Conservation (phyloP, 305 asterid species). For the Solanum hybrid region DNA sequence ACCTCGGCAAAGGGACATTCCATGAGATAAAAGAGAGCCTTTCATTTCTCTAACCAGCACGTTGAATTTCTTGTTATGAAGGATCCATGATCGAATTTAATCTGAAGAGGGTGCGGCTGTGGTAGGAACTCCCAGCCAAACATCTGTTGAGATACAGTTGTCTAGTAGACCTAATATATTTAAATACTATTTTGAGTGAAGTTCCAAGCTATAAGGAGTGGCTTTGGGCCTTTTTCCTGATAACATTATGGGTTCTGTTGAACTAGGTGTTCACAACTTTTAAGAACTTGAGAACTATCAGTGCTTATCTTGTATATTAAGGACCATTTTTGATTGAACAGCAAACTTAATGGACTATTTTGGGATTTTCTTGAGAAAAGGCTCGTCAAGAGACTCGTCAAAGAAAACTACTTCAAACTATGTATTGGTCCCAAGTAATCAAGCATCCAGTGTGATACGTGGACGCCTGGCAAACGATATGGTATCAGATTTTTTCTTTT, state of each 20-base stretch:
- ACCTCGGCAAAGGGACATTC: not conserved
- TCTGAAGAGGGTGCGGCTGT: not conserved
- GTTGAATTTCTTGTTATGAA: not conserved
- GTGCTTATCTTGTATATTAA: not conserved
- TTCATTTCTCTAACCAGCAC: not conserved
- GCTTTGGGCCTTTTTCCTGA: not conserved
- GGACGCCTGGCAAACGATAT: not conserved
- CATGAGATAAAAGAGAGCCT: not conserved
- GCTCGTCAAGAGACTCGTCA: not conserved
- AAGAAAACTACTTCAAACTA: not conserved
- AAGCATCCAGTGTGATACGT: not conserved
- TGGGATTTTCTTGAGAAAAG: not conserved
- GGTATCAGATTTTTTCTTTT: not conserved
- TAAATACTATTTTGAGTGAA: not conserved
- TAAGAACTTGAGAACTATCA: not conserved
- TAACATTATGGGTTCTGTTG: not conserved
- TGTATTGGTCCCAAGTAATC: not conserved
- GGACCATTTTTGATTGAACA: not conserved
- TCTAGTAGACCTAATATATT: not conserved
- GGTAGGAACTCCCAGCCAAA: not conserved
- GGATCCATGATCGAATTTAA: not conserved
- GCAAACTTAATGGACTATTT: not conserved
- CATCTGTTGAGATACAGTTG: not conserved
- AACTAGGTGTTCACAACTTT: not conserved
- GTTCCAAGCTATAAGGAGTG: not conserved